Evolutionary conservation across 2,329 filamentous ascomycete genomes (phyloP), one percentile per base, ranked within the genome.

Genomic region (Onygenales sp.): DNA sequence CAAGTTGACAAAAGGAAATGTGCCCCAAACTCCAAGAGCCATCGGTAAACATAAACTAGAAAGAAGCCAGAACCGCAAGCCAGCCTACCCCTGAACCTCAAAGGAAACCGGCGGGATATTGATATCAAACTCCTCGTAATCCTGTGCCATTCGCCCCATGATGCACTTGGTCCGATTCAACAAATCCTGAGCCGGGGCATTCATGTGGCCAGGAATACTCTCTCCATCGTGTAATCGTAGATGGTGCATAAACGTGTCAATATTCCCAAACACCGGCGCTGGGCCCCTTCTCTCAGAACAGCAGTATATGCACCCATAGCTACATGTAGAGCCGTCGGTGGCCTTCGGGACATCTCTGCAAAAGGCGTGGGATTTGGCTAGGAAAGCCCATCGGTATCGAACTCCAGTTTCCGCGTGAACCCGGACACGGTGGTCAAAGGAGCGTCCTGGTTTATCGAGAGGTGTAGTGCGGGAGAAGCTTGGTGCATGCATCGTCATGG

Each of bases 261-360:
- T 59, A 27, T 70, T 69, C 7, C 67, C 65, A 57, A 71, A 74
- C 4, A 68, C 65, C 3, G 67, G 68, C 5, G 67, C 62, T 8
- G 59, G 42, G 4, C 62, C 63, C 37, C 62, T 62, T 11, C 63
- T 65, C 56, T 68, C 62, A 7, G 70, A 70, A 49, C 69, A 70
- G 57, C 75, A 77, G 57, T 77, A 77, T 27, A 76, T 66, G 57
- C 75, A 77, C 21, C 70, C 73, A 58, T 69, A 77, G 44, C 51
- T 42, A 2, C 59, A 59, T 2, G 36, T 40, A 1, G 49, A 46
- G 3, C 52, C 52, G 14, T 58, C 51, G 34, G 54, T 50, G 57
- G 62, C 47, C 57, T 61, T 51, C 21, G 57, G 49, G 0, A 63
- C 60, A 27, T 63, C 62, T 45, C 67, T 69, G 53, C 67, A 60